Evolutionary conservation across 257 asterid species (phyloP), one percentile per base, ranked within the genome.

Genomic region (Scutellaria barbata): DNA sequence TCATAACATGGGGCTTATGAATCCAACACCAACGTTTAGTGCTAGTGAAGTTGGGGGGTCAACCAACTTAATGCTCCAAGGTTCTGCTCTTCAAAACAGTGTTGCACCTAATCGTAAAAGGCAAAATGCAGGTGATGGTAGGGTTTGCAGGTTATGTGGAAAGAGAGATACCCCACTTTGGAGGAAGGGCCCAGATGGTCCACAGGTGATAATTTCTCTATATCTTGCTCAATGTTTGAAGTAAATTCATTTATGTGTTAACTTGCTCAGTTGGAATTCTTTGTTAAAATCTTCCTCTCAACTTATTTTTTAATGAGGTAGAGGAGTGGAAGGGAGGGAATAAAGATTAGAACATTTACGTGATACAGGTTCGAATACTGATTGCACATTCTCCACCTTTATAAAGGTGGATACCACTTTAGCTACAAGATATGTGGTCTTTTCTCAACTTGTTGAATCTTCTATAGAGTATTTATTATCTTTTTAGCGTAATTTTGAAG

Each of bases 151-250:
- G 1, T 16, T 5, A 0, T 83, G 85, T 47, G 76, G 83, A 41
- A 56, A 6, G 1, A n/a, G 13, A 0, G 18, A 7, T 0, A 77
- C 83, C 35, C 87, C 87, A 16, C 62, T 83, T 0, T 83, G 87
- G 85, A 74, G 85, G 51, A 83, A 68, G 66, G 87, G 87, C 5
- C 85, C 87, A 0, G 39, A 75, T 0, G 85, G 85, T 1, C 74
- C 63, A 42, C 77, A 71, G 16, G 81, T 71, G 10, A 45, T 52
- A 18, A 59, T n/a, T 57, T 58, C 47, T 6, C 11, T 5, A 14
- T 70, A 3, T 18, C 1, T 11, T 57, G 11, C 7, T 8, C 1
- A 9, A 3, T 30, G 0, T 5, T 0, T 33, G 12, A 30, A 5
- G 11, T 48, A 20, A 1, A 54, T 50, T 6, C 7, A n/a, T 2